These are phyloP conservation scores for Neoascochyta sp. DNA, from an alignment of 2,329 filamentous ascomycete genomes.

Conservation along the genomic window DNA sequence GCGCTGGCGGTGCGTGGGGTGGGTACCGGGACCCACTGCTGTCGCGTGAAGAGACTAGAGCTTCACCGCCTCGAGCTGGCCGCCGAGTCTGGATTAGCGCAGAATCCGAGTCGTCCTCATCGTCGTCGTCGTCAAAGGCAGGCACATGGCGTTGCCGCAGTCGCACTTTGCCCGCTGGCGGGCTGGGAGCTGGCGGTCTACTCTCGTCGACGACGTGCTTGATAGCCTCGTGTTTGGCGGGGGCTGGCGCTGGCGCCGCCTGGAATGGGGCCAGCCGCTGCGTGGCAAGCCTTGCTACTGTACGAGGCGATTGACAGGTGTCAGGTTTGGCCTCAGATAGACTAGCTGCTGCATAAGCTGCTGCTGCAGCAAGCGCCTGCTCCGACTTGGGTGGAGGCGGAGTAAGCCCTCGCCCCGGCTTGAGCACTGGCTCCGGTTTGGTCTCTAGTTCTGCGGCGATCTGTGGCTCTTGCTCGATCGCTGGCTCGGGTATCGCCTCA, in stretches of 20 bases:
- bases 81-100: slow-evolving; percentile 29
- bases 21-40: slow-evolving; percentile 14
- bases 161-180: slow-evolving; percentile 28
- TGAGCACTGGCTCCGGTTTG: slow-evolving; percentile 11
- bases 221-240: slow-evolving; percentile 16
- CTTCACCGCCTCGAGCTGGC: slow-evolving; percentile 27
- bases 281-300: slow-evolving; percentile 12
- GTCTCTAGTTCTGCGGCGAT: slow-evolving; percentile 1
- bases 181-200: slow-evolving; percentile 35
- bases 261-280: slow-evolving; percentile 18
- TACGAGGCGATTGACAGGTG: slow-evolving; percentile 16
- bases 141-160: slow-evolving; percentile 27
- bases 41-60: slow-evolving; percentile 11
- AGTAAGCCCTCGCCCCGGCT: too few species aligned
- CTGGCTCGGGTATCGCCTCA: slow-evolving; percentile 5
- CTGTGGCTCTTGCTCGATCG: slow-evolving; percentile 5
- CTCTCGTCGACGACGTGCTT: slow-evolving; percentile 25
- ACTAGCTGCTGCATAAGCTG: slow-evolving; percentile 6
- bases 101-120: slow-evolving; percentile 32
- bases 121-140: slow-evolving; percentile 35
- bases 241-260: slow-evolving; percentile 26
- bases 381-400: background rate
- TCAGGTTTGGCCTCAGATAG: slow-evolving; percentile 8
- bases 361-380: slow-evolving; percentile 8
- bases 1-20: slow-evolving; percentile 27